Conservation (phyloP, 139 green algal species). For the Pseudopediastrum boryanum region DNA sequence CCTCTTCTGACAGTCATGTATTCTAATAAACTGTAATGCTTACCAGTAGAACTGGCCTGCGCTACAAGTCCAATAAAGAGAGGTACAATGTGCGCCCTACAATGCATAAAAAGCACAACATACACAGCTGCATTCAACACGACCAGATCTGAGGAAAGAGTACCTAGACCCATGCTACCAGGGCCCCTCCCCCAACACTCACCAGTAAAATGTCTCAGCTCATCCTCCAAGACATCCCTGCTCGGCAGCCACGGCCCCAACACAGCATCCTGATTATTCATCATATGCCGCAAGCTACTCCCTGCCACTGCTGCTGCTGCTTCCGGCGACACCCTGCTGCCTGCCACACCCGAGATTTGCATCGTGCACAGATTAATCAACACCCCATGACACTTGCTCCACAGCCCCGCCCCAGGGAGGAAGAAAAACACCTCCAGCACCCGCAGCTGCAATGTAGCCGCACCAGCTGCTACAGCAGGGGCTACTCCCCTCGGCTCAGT, state of each 20-base stretch:
- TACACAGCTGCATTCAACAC: too few relatives aligned
- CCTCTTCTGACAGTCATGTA: too few relatives aligned
- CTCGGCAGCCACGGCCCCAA: slow-evolving; percentile 71
- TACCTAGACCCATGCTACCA: too few relatives aligned
- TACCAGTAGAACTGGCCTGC: too few relatives aligned
- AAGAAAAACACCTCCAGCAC: slow-evolving; percentile 74
- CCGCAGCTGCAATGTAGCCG: slow-evolving; percentile 65
- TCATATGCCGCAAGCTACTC: slow-evolving; percentile 44
- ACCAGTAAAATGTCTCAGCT: slow-evolving; percentile 69
- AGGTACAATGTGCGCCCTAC: too few relatives aligned
- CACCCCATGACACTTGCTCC: slow-evolving; percentile 50
- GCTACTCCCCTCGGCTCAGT: too few relatives aligned
- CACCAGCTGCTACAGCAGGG: slow-evolving; percentile 47
- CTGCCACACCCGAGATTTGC: slow-evolving; percentile 37
- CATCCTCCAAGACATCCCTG: slow-evolving; percentile 67
- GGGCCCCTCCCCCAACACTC: too few relatives aligned
- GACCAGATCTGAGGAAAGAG: too few relatives aligned
- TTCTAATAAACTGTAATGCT: too few relatives aligned
- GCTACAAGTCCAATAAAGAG: too few relatives aligned
- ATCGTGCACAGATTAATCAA: slow-evolving; percentile 68
- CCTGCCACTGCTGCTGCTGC: slow-evolving; percentile 36
- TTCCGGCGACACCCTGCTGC: slow-evolving; percentile 18
- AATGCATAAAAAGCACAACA: too few relatives aligned
- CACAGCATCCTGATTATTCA: slow-evolving; percentile 64
- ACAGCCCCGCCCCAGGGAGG: slow-evolving; percentile 48